phyloP scores from a whole-genome alignment of 2,329 filamentous ascomycete species.

The Cladosporium sp. region DNA sequence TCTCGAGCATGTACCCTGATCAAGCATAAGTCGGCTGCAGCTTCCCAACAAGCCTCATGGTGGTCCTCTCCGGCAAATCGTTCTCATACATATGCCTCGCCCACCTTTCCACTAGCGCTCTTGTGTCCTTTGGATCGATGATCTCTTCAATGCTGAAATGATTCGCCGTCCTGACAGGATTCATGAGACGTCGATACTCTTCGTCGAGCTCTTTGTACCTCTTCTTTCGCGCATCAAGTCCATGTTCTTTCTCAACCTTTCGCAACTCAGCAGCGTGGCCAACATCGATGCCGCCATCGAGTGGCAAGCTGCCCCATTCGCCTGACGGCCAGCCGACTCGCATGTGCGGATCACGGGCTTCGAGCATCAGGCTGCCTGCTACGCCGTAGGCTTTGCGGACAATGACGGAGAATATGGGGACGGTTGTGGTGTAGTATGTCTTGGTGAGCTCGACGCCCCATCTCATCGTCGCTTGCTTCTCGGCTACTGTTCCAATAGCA shows the following conservation, averaged over 20 bases:
- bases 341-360: slow-evolving; percentile 57
- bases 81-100: slow-evolving; percentile 51
- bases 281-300: slow-evolving; percentile 63
- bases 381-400: slow-evolving; percentile 60
- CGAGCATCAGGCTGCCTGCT: slow-evolving; percentile 61
- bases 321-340: slow-evolving; percentile 62
- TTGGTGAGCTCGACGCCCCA: slow-evolving; percentile 59
- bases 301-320: slow-evolving; percentile 58
- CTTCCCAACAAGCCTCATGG: slow-evolving; percentile 35
- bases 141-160: slow-evolving; percentile 62
- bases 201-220: slow-evolving; percentile 55
- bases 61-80: slow-evolving; percentile 48
- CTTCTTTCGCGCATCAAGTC: slow-evolving; percentile 44
- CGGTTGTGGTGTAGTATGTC: slow-evolving; percentile 60
- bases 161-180: slow-evolving; percentile 61
- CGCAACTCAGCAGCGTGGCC: slow-evolving; percentile 58
- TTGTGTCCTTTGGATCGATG: slow-evolving; percentile 58
- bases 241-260: slow-evolving; percentile 49
- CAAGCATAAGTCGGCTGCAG: slow-evolving; percentile 19
- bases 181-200: slow-evolving; percentile 60
- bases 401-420: slow-evolving; percentile 60
- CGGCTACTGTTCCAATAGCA: slow-evolving; percentile 60
- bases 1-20: no score
- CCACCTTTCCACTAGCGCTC: slow-evolving; percentile 55
- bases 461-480: slow-evolving; percentile 61